Evolutionary conservation across 805 yeast genomes (phyloP).

Genomic region (Ogataea nitratoaversa): DNA sequence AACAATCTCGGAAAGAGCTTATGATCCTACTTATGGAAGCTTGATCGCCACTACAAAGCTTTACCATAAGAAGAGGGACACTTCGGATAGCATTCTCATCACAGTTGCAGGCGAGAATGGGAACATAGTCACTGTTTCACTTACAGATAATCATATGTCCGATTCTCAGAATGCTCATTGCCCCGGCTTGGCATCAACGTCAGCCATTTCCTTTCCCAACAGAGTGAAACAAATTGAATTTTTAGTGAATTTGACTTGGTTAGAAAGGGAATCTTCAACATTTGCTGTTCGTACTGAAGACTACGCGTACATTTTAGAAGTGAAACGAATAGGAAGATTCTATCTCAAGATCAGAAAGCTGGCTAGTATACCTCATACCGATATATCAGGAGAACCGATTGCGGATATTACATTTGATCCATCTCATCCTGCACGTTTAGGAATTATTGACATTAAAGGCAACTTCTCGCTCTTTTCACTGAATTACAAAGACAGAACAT

Average conservation of each 20-base stretch:
- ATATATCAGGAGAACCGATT: slow-evolving; percentile 24
- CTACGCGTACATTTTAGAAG: slow-evolving; percentile 26
- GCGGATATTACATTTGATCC: slow-evolving; percentile 44
- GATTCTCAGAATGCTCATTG: background rate
- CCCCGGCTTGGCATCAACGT: slow-evolving; percentile 10
- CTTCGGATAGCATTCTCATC: slow-evolving; percentile 13
- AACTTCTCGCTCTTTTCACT: slow-evolving; percentile 41
- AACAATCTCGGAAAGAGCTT: slow-evolving; percentile 24
- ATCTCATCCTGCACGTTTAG: slow-evolving; percentile 34
- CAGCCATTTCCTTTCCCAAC: slow-evolving; percentile 13
- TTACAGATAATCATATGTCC: slow-evolving; percentile 9
- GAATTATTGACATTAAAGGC: slow-evolving; percentile 49
- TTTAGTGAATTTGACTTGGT: slow-evolving; percentile 6
- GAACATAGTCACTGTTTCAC: background rate
- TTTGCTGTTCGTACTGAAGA: slow-evolving; percentile 30
- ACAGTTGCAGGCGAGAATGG: slow-evolving; percentile 29
- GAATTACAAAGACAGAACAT: background rate
- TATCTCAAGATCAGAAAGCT: slow-evolving; percentile 14
- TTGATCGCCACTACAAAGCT: slow-evolving; percentile 13
- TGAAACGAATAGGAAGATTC: slow-evolving; percentile 12
- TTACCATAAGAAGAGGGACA: background rate
- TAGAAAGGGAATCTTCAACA: slow-evolving; percentile 11
- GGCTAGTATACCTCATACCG: slow-evolving; percentile 20
- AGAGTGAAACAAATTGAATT: slow-evolving; percentile 32
- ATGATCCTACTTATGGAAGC: slow-evolving; percentile 35